Evolutionary conservation across 2,329 filamentous ascomycete genomes (phyloP), one percentile per base, ranked within the genome.

Genomic region (Scolecobasidium constrictum): DNA sequence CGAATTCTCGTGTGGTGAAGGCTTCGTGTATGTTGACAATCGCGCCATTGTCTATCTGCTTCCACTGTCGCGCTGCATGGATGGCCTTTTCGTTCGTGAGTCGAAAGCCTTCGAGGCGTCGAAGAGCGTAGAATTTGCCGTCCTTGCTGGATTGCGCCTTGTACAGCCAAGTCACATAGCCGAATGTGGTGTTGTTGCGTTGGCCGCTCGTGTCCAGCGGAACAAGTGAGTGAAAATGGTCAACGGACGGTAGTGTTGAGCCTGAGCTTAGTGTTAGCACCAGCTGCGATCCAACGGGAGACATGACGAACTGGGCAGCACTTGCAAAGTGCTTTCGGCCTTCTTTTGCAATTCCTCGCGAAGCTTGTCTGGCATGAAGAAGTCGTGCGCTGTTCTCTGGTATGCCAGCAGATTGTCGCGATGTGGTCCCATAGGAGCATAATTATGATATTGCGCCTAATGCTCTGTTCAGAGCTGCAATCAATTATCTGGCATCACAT

Each of bases 121-220:
- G 77, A 37, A 98, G 68, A 45, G 82, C 86, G 62, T 94, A 96
- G n/a, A 81, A 78, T 50, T 84, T 81, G 9, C 88, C 92, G 53
- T 90, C 90, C 57, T 92, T 92, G 60, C 76, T 81, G 5, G 86
- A 94, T 18, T 82, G 80, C 6, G 88, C 90, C 65, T 96, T 96
- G 67, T 95, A 98, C 1, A 94, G 77, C 86, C 88, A 96, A 53
- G 83, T 94, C 4, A 82, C 78, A 55, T 86, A 94, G 20, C 87
- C 86, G 61, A 95, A 95, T 13, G 83, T 77, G 11, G 77, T 73
- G 3, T 80, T 75, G 50, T 81, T 86, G 59, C 86, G 88, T 50
- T 87, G 77, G 47, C 86, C 78, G 39, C 74, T 82, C 6, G 81
- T 84, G 60, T 96, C 88, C 35, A 98, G 68, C 3, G 90, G 86